phyloP scores from a whole-genome alignment of 2,329 filamentous ascomycete species.

The Aspergillus ochraceus region DNA sequence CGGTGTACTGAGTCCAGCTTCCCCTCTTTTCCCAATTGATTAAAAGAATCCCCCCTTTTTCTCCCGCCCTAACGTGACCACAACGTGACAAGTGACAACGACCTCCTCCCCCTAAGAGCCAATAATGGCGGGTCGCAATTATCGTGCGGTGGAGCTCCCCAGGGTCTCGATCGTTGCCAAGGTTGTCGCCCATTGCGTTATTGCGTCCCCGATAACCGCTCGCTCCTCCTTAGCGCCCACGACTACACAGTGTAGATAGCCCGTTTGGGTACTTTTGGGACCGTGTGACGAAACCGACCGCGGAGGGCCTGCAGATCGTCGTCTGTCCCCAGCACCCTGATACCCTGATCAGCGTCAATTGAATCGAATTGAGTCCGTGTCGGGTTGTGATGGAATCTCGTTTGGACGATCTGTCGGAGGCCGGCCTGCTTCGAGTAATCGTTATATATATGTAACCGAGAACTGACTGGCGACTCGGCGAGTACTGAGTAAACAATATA shows the following conservation, averaged over 20 bases:
- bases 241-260: too few relatives aligned
- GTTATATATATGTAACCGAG: too few relatives aligned
- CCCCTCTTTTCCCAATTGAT: neutral
- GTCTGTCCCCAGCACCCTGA: too few relatives aligned
- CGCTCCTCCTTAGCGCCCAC: neutral
- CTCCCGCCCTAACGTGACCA: neutral
- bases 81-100: neutral
- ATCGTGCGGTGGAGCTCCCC: conserved; percentile 9
- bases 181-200: neutral
- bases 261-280: neutral
- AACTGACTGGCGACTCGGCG: too few relatives aligned
- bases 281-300: neutral
- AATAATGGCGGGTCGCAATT: conserved; percentile 10
- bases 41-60: neutral
- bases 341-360: too few relatives aligned
- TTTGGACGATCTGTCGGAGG: neutral
- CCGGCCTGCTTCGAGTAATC: neutral
- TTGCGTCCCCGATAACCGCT: neutral
- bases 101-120: neutral
- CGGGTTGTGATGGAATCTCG: too few relatives aligned
- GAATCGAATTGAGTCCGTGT: too few relatives aligned
- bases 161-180: conserved; percentile 24
- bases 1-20: too few relatives aligned
- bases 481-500: too few relatives aligned
- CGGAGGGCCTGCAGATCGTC: neutral